These are phyloP conservation scores for Pichiaceae sp. DNA, from an alignment of 1,139 yeast species.

Conservation along the genomic window DNA sequence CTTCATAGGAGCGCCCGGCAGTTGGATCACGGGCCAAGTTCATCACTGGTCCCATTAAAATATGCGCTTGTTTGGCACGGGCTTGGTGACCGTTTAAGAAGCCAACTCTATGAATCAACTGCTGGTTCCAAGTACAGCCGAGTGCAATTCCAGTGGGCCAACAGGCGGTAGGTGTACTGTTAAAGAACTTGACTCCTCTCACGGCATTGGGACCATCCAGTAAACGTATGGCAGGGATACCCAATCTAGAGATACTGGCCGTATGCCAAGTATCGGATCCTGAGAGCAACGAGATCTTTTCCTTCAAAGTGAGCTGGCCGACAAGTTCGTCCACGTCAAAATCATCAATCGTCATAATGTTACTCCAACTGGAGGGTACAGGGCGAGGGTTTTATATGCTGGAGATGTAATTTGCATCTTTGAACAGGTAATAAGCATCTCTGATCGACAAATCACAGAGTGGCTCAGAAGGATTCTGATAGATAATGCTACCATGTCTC, in stretches of 20 bases:
- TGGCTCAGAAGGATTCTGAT: too few relatives aligned
- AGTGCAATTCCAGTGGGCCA: slow-evolving; percentile 43
- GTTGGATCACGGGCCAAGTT: slow-evolving; percentile 52
- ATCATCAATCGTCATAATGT: too few relatives aligned
- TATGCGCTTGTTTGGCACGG: slow-evolving; percentile 38
- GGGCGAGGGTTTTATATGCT: too few relatives aligned
- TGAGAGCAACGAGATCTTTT: slow-evolving; percentile 39
- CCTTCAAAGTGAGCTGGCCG: slow-evolving; percentile 34
- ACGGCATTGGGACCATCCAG: slow-evolving; percentile 50
- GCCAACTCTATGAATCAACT: slow-evolving; percentile 36
- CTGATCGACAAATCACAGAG: too few relatives aligned
- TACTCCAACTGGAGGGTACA: too few relatives aligned
- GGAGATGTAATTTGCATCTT: too few relatives aligned
- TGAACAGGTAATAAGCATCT: too few relatives aligned
- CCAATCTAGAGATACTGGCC: slow-evolving; percentile 35
- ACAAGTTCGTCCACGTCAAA: slow-evolving; percentile 36
- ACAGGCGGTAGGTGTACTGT: slow-evolving; percentile 40
- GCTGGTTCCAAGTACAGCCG: slow-evolving; percentile 35
- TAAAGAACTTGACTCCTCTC: slow-evolving; percentile 41
- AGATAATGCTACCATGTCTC: too few relatives aligned
- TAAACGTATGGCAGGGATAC: slow-evolving; percentile 23
- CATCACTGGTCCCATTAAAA: slow-evolving; percentile 46
- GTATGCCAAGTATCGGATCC: slow-evolving; percentile 54
- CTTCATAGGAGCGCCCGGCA: slow-evolving; percentile 58
- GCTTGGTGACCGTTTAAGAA: slow-evolving; percentile 42